These are phyloP conservation scores for Rhizophagus prolifer DNA, from an alignment of 192 early-diverging fungal species.

Conservation along the genomic window DNA sequence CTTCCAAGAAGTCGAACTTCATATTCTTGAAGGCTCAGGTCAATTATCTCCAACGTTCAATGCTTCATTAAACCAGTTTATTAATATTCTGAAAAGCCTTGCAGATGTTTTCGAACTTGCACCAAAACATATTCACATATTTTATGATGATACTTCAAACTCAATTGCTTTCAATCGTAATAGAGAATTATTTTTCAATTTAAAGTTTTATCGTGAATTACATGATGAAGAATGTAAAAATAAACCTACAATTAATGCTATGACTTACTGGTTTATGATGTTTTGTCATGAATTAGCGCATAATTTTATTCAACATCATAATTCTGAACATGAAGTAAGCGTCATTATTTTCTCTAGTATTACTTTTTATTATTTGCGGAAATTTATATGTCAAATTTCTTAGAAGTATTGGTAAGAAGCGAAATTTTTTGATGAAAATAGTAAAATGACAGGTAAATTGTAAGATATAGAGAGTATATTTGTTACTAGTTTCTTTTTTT, in stretches of 20 bases:
- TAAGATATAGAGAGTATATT: no score
- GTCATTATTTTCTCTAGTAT: not conserved
- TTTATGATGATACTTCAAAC: slow-evolving; percentile 65
- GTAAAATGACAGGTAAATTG: no score
- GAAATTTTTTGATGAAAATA: no score
- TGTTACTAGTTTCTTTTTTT: no score
- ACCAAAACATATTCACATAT: slow-evolving; percentile 65
- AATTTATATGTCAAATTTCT: not conserved
- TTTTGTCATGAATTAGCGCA: slow-evolving; percentile 83
- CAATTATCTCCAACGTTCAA: slow-evolving; percentile 27
- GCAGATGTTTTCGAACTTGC: slow-evolving; percentile 63
- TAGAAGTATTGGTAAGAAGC: not conserved
- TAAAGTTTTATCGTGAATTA: slow-evolving; percentile 70
- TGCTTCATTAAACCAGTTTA: slow-evolving; percentile 42
- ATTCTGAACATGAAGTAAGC: slow-evolving; percentile 67
- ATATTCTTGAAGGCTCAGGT: slow-evolving; percentile 37
- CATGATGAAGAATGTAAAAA: slow-evolving; percentile 48
- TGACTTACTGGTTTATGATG: slow-evolving; percentile 84
- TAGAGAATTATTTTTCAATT: slow-evolving; percentile 80
- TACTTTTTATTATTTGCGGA: not conserved
- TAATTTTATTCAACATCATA: slow-evolving; percentile 67
- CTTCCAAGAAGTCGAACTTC: slow-evolving; percentile 36
- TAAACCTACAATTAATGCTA: slow-evolving; percentile 30
- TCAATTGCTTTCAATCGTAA: slow-evolving; percentile 82
- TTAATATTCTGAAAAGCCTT: slow-evolving; percentile 41